These are phyloP conservation scores for Fragilaria crotonensis DNA, from an alignment of 108 stramenopile genomes.

Conservation along the genomic window DNA sequence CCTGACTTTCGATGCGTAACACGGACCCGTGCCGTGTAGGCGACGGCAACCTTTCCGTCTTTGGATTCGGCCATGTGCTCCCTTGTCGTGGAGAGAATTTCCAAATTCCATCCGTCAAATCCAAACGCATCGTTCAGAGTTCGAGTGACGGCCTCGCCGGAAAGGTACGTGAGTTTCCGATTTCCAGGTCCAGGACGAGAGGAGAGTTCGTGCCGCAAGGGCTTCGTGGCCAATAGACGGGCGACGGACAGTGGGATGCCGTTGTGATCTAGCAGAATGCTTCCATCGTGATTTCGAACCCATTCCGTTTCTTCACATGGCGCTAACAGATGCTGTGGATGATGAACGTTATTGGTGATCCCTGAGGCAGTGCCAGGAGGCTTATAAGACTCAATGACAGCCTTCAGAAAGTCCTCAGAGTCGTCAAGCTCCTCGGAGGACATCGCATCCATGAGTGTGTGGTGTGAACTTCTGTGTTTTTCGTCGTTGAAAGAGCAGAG, in stretches of 20 bases:
- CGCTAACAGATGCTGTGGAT: too few relatives aligned
- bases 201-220: constrained; percentile 50
- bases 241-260: constrained; percentile 48
- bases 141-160: constrained; percentile 70
- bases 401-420: background rate
- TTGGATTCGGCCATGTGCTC: constrained; percentile 43
- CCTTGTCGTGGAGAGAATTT: constrained; percentile 41
- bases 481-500: too few relatives aligned
- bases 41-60: constrained; percentile 37
- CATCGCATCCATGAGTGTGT: too few relatives aligned
- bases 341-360: too few relatives aligned
- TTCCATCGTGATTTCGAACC: constrained; percentile 39
- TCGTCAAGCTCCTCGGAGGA: too few relatives aligned
- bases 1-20: constrained; percentile 55
- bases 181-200: constrained; percentile 72
- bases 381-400: background rate
- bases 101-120: constrained; percentile 75
- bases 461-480: too few relatives aligned
- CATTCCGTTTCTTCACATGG: too few relatives aligned
- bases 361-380: too few relatives aligned
- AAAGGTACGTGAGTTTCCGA: constrained; percentile 67
- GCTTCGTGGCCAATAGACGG: constrained; percentile 55
- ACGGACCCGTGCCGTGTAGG: constrained; percentile 62
- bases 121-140: constrained; percentile 82
- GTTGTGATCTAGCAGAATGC: constrained; percentile 31